Evolutionary conservation across 2,329 filamentous ascomycete species (phyloP).

Genomic region (Fusarium annulatum): DNA sequence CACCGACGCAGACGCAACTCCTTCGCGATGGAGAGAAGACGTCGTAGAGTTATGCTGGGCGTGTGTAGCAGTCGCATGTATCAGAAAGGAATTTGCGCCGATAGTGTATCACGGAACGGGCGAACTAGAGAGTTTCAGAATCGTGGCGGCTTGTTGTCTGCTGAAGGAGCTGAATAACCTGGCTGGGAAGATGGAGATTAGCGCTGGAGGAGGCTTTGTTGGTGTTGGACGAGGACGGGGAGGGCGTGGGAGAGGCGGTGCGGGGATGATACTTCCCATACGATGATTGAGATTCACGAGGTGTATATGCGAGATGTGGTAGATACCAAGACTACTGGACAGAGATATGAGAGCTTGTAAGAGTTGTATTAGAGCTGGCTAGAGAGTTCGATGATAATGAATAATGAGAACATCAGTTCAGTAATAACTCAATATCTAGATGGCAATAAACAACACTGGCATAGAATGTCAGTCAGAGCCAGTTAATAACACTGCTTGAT

Average conservation of each 20-base stretch:
- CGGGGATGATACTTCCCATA: constrained; percentile 28
- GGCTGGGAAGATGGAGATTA: constrained; percentile 15
- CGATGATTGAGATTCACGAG: constrained; percentile 14
- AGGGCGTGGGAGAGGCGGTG: constrained; percentile 14
- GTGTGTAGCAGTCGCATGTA: constrained; percentile 48
- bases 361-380: neutral
- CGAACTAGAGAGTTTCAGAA: constrained; percentile 51
- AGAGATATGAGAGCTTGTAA: neutral
- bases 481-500: constrained; percentile 11
- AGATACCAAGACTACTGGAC: neutral
- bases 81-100: constrained; percentile 3
- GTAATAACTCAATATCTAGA: neutral
- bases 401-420: neutral
- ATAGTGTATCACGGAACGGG: constrained; percentile 21
- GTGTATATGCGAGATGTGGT: neutral
- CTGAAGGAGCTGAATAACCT: constrained; percentile 40
- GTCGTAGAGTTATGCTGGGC: constrained; percentile 51
- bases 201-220: constrained; percentile 39
- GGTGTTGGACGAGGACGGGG: constrained; percentile 39
- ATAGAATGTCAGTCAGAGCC: neutral
- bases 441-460: neutral
- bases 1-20: neutral
- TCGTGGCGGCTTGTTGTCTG: constrained; percentile 53
- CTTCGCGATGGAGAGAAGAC: constrained; percentile 37
- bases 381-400: neutral